A percentile compares a stretch with the other conserved stretches of the same genome.
Evolutionary conservation across 306 rosid species (phyloP).

Genomic region (Quercus robur): DNA sequence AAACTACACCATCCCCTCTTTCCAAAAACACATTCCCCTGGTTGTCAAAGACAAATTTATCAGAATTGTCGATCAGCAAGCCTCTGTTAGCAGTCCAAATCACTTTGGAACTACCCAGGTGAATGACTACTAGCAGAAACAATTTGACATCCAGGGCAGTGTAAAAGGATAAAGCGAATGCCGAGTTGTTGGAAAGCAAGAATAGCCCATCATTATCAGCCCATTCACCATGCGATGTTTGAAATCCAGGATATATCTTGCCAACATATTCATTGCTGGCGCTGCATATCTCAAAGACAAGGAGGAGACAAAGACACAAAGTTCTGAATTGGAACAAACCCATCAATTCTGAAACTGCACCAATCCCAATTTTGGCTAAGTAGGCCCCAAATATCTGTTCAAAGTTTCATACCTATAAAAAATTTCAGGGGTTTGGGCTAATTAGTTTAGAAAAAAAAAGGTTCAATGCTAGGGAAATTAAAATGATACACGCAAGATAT

Average conservation of each 20-base stretch:
- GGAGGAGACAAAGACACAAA: conserved; percentile 8
- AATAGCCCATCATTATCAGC: conserved; percentile 19
- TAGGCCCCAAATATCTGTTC: not conserved
- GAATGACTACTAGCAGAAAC: conserved; percentile 33
- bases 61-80: conserved; percentile 19
- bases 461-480: not conserved
- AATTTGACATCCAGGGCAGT: conserved; percentile 9
- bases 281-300: conserved; percentile 9
- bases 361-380: not conserved
- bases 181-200: conserved; percentile 27
- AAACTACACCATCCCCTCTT: conserved; percentile 7
- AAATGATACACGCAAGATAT: not conserved
- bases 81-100: conserved; percentile 61
- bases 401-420: not conserved
- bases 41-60: conserved; percentile 34
- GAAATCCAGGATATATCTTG: conserved; percentile 34
- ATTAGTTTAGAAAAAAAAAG: not conserved
- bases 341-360: conserved; percentile 6
- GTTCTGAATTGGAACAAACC: not conserved
- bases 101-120: conserved; percentile 20
- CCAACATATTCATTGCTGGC: conserved; percentile 9
- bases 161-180: conserved; percentile 33
- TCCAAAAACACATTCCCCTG: conserved; percentile 35
- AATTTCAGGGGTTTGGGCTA: not conserved
- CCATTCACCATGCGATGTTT: conserved; percentile 26